Evolutionary conservation across 2,329 filamentous ascomycete species (phyloP).

Genomic region (Stachybotrys elegans): DNA sequence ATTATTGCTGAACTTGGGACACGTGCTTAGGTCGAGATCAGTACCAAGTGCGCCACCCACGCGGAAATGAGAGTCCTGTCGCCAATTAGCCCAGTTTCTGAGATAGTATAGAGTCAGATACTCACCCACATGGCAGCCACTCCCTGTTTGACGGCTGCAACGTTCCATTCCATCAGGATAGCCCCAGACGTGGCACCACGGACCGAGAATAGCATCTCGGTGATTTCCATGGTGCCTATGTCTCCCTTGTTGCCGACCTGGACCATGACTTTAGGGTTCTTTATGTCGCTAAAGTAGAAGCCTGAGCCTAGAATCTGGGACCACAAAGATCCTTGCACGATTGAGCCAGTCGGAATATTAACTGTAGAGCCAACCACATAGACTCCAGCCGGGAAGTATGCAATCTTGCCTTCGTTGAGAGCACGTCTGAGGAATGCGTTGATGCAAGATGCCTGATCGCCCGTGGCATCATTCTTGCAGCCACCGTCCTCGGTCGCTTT

Average conservation of each 20-base stretch:
- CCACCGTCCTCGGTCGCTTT: not conserved
- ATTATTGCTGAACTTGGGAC: slow-evolving; percentile 5
- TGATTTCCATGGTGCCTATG: slow-evolving; percentile 63
- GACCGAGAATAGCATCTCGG: slow-evolving; percentile 63
- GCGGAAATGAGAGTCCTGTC: slow-evolving; percentile 22
- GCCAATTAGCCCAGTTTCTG: not conserved
- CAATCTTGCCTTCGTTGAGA: slow-evolving; percentile 5
- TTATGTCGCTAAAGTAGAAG: slow-evolving; percentile 52
- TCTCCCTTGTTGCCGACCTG: slow-evolving; percentile 60
- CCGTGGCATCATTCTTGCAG: not conserved
- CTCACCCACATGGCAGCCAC: slow-evolving; percentile 13
- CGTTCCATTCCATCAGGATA: slow-evolving; percentile 68
- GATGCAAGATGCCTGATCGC: not conserved
- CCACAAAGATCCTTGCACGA: slow-evolving; percentile 67
- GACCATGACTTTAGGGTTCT: slow-evolving; percentile 60
- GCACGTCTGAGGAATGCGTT: not conserved
- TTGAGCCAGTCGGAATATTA: slow-evolving; percentile 54
- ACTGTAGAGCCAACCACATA: slow-evolving; percentile 24
- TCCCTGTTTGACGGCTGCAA: slow-evolving; percentile 48
- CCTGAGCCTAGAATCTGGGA: slow-evolving; percentile 57
- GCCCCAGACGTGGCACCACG: slow-evolving; percentile 59
- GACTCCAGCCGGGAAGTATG: slow-evolving; percentile 21
- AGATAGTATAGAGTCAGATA: not conserved
- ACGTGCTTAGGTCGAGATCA: slow-evolving; percentile 17
- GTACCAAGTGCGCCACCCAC: slow-evolving; percentile 32